These are phyloP conservation scores for Scenedesmus sp. DNA, from an alignment of 163 green algal species.

Conservation along the genomic window DNA sequence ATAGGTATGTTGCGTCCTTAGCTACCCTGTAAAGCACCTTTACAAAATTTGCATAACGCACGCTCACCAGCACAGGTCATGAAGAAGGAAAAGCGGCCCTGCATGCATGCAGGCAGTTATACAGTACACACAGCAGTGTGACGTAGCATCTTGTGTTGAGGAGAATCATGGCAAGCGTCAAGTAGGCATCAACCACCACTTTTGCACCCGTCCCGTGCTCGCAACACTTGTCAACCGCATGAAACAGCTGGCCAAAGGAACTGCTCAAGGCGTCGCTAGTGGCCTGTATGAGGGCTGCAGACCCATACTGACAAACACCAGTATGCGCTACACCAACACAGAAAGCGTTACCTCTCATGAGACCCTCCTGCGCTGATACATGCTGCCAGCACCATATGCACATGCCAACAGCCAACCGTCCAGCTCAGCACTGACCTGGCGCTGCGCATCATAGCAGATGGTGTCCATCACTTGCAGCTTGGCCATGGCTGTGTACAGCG, in stretches of 20 bases:
- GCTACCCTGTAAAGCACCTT: background rate
- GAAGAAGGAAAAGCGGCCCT: slow-evolving; percentile 91
- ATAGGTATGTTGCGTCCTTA: background rate
- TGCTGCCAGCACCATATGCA: background rate
- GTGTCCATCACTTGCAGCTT: slow-evolving; percentile 83
- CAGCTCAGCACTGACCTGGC: slow-evolving; percentile 53
- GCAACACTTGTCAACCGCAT: background rate
- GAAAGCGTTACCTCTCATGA: no score
- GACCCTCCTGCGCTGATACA: no score
- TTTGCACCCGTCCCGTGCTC: background rate
- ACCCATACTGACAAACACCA: no score
- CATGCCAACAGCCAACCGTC: background rate
- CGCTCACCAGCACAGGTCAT: slow-evolving; percentile 73
- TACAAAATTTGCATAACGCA: background rate
- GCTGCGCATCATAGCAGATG: slow-evolving; percentile 92
- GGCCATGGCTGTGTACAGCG: slow-evolving; percentile 82
- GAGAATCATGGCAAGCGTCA: no score
- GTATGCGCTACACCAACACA: no score
- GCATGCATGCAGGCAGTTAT: slow-evolving; percentile 3
- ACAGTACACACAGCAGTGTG: no score
- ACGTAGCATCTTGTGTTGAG: no score
- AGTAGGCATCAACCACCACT: no score
- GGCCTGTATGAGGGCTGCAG: no score
- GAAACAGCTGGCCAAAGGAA: background rate
- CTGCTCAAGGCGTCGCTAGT: no score